Conservation (phyloP, 2,329 filamentous ascomycete genomes). For the Pochonia chlamydosporia region DNA sequence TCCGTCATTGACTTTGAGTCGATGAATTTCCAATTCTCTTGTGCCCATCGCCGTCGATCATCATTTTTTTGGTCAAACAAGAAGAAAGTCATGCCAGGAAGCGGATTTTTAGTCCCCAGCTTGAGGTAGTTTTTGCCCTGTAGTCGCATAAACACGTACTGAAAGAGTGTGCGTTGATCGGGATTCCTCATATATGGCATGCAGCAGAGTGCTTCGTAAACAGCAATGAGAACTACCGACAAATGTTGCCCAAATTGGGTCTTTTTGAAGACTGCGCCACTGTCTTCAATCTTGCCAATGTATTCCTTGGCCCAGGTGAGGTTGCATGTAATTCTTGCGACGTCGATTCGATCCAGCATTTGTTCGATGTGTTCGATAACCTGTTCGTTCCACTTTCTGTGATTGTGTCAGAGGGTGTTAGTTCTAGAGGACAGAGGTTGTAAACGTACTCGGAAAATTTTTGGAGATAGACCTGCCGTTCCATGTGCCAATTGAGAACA, state of each 20-base stretch:
- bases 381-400: constrained; percentile 42
- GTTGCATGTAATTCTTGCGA: constrained; percentile 55
- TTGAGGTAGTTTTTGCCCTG: constrained; percentile 69
- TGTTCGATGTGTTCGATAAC: constrained; percentile 46
- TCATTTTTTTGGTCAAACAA: constrained; percentile 60
- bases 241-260: constrained; percentile 40
- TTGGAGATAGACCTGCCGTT: constrained; percentile 56
- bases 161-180: constrained; percentile 56
- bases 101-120: constrained; percentile 62
- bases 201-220: constrained; percentile 86
- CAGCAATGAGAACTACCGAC: constrained; percentile 63
- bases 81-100: constrained; percentile 81
- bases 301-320: constrained; percentile 50
- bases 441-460: constrained; percentile 51
- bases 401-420: constrained; percentile 14
- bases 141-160: constrained; percentile 75
- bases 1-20: constrained; percentile 55
- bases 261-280: constrained; percentile 41
- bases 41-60: constrained; percentile 41
- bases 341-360: constrained; percentile 54
- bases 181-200: constrained; percentile 64
- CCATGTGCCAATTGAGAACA: constrained; percentile 68
- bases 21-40: constrained; percentile 39
- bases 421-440: background rate
- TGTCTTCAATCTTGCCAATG: constrained; percentile 45